Evolutionary conservation across 179 eudicot species (phyloP).

Genomic region (Corrigiola litoralis): DNA sequence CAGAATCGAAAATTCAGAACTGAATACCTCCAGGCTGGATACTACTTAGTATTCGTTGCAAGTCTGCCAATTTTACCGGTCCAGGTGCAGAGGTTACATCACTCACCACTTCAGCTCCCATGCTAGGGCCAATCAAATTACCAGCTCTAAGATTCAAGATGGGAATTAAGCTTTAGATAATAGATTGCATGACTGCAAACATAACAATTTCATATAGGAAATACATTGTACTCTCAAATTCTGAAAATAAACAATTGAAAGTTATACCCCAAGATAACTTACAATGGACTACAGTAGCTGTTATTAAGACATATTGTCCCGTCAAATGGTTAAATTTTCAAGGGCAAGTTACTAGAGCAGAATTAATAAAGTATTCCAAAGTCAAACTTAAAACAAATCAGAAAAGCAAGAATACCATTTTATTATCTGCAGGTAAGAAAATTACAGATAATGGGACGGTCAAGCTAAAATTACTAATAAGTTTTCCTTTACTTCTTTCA

Average conservation of each 20-base stretch:
- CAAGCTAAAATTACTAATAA: not conserved
- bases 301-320: not conserved
- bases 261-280: not conserved
- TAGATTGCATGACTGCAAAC: not conserved
- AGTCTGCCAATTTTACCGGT: slow-evolving; percentile 84
- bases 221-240: not conserved
- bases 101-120: slow-evolving; percentile 71
- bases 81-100: slow-evolving; percentile 88
- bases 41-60: slow-evolving; percentile 89
- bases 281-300: not conserved
- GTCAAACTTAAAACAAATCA: not conserved
- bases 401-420: not conserved
- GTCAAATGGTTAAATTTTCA: not conserved
- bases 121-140: slow-evolving; percentile 74
- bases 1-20: not conserved
- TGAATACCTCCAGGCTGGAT: slow-evolving; percentile 66
- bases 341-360: not conserved
- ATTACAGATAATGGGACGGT: not conserved
- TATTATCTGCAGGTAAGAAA: not conserved
- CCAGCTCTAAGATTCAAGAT: slow-evolving; percentile 57
- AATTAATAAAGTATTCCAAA: not conserved
- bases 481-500: not conserved
- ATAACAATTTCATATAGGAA: not conserved
- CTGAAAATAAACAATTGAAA: no score
- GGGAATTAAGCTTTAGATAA: not conserved